Evolutionary conservation across 176 grass and related monocot species (phyloP).

Genomic region (Musa troglodytarum): DNA sequence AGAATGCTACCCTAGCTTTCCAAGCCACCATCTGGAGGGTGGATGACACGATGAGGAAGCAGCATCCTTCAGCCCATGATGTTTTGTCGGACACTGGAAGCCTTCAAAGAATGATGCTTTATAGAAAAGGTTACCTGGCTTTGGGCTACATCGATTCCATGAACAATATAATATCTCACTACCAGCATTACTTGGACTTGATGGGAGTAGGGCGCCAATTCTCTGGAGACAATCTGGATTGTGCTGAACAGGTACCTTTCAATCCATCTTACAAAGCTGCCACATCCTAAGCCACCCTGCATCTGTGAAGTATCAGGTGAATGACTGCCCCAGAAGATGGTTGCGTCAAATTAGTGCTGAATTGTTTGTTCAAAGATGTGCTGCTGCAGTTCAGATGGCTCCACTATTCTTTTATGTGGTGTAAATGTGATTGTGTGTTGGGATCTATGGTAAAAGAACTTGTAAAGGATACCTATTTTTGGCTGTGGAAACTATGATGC

Average conservation of each 20-base stretch:
- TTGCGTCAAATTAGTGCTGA: too few species aligned
- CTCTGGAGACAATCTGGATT: slow-evolving; percentile 68
- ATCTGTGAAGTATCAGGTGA: not conserved
- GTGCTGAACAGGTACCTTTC: slow-evolving; percentile 24
- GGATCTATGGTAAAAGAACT: not conserved
- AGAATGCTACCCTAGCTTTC: slow-evolving; percentile 83
- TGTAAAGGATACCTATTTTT: not conserved
- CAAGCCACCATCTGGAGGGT: slow-evolving; percentile 83
- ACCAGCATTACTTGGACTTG: slow-evolving; percentile 65
- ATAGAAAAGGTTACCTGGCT: slow-evolving; percentile 13
- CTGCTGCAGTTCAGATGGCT: not conserved
- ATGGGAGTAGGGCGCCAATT: slow-evolving; percentile 52
- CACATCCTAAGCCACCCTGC: not conserved
- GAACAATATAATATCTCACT: slow-evolving; percentile 65
- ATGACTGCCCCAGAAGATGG: not conserved
- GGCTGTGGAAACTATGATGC: not conserved
- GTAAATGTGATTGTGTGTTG: not conserved
- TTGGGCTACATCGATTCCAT: slow-evolving; percentile 44
- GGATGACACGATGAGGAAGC: slow-evolving; percentile 45
- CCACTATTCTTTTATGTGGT: not conserved
- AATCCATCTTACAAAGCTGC: slow-evolving; percentile 35
- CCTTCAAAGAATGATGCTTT: slow-evolving; percentile 66
- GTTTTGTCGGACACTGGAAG: slow-evolving; percentile 85
- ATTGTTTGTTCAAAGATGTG: not conserved
- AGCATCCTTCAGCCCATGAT: slow-evolving; percentile 75